These are phyloP conservation scores for Crithidia brevicula DNA, from an alignment of 208 protist genomes.

Conservation along the genomic window DNA sequence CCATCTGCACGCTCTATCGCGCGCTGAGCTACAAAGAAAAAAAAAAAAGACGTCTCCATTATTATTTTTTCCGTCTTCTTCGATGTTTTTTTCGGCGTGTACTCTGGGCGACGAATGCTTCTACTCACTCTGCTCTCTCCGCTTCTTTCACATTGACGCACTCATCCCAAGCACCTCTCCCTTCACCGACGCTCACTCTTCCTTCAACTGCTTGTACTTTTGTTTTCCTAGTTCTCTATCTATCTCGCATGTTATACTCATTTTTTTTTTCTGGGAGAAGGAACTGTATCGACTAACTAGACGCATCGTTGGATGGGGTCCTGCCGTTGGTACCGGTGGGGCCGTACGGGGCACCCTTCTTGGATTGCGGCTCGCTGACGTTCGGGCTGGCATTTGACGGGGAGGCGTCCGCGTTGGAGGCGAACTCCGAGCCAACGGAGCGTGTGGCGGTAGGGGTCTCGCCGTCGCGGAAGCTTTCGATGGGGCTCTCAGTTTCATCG, in stretches of 20 bases:
- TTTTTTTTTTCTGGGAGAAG: too few relatives aligned
- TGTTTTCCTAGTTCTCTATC: too few relatives aligned
- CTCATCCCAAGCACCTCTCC: too few relatives aligned
- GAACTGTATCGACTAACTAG: not conserved
- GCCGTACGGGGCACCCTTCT: slow-evolving; percentile 1
- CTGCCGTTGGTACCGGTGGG: slow-evolving; percentile 7
- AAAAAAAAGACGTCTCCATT: not conserved
- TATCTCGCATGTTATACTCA: too few relatives aligned
- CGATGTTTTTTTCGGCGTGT: too few relatives aligned
- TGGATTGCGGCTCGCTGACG: not conserved
- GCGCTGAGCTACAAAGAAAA: slow-evolving; percentile 1
- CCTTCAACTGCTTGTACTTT: too few relatives aligned
- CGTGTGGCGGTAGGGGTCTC: slow-evolving; percentile 30
- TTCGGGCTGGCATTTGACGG: slow-evolving; percentile 13
- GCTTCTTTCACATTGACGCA: too few relatives aligned
- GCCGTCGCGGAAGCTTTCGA: slow-evolving; percentile 26
- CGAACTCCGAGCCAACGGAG: slow-evolving; percentile 5
- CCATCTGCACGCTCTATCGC: not conserved
- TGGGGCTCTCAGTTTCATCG: slow-evolving; percentile 15
- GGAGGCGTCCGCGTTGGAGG: not conserved
- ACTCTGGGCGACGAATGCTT: too few relatives aligned
- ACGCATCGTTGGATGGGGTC: not conserved
- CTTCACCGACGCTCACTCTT: too few relatives aligned
- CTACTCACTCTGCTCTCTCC: too few relatives aligned
- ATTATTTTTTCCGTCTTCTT: too few relatives aligned